Evolutionary conservation across 306 rosid genomes (phyloP).

Genomic region (Cucurbita pepo): DNA sequence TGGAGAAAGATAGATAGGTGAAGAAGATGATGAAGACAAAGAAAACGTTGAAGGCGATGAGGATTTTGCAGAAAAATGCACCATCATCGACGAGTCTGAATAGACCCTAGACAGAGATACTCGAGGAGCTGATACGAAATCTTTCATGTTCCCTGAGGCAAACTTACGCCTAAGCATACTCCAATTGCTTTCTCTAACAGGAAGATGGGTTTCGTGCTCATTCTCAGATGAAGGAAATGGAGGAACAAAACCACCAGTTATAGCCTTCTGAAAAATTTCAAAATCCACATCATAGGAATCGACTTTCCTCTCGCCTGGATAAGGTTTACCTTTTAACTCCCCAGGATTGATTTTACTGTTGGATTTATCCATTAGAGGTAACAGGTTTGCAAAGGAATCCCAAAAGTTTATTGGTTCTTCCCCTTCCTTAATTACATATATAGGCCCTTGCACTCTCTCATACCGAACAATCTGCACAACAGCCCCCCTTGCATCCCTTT

Average conservation of each 20-base stretch:
- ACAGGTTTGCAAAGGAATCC: conserved; percentile 58
- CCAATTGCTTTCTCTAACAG: conserved; percentile 91
- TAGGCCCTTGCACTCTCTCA: conserved; percentile 75
- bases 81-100: conserved; percentile 67
- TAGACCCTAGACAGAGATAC: conserved; percentile 53
- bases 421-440: conserved; percentile 57
- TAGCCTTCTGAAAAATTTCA: conserved; percentile 80
- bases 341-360: conserved; percentile 21
- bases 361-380: conserved; percentile 74
- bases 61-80: conserved; percentile 33
- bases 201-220: conserved; percentile 85
- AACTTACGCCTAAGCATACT: conserved; percentile 69
- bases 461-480: conserved; percentile 89
- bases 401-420: conserved; percentile 64
- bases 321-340: conserved; percentile 17
- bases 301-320: conserved; percentile 52
- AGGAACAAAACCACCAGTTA: conserved; percentile 83
- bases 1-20: conserved; percentile 63
- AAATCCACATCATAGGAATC: conserved; percentile 59
- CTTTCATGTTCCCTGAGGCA: conserved; percentile 53
- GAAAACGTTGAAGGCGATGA: conserved; percentile 41
- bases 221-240: conserved; percentile 65
- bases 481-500: conserved; percentile 93
- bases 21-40: conserved; percentile 23
- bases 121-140: conserved; percentile 60